These are phyloP conservation scores for Clathrus columnatus DNA, from an alignment of 768 basidiomycete species.

Conservation along the genomic window DNA sequence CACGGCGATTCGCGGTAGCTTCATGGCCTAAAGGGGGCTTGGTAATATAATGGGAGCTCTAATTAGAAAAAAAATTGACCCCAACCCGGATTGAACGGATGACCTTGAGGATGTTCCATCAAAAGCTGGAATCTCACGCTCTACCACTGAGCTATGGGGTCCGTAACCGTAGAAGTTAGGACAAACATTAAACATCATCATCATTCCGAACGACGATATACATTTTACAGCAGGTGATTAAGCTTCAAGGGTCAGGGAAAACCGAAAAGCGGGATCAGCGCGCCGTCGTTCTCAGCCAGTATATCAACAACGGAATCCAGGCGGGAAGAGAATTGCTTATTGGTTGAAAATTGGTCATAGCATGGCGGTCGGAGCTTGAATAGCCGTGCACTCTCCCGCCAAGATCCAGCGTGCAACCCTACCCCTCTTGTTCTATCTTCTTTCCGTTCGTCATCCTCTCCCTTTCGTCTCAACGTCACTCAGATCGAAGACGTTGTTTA, in stretches of 20 bases:
- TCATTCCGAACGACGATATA: too few species aligned
- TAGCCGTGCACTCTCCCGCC: neutral
- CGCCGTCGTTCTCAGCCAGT: too few species aligned
- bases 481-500: neutral
- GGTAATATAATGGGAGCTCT: too few species aligned
- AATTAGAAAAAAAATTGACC: constrained; percentile 8
- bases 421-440: neutral
- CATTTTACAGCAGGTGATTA: too few species aligned
- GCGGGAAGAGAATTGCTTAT: too few species aligned
- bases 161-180: too few species aligned
- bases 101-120: constrained; percentile 13
- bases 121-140: constrained; percentile 14
- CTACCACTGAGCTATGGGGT: constrained; percentile 14
- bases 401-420: neutral
- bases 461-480: neutral
- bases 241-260: too few species aligned
- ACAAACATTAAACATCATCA: too few species aligned
- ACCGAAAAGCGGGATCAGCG: too few species aligned
- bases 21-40: neutral
- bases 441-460: neutral
- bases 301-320: too few species aligned
- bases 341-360: too few species aligned
- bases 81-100: constrained; percentile 15
- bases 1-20: too few species aligned
- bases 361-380: neutral